Conservation (phyloP, 2,329 filamentous ascomycete species). For the Fusarium setosum region DNA sequence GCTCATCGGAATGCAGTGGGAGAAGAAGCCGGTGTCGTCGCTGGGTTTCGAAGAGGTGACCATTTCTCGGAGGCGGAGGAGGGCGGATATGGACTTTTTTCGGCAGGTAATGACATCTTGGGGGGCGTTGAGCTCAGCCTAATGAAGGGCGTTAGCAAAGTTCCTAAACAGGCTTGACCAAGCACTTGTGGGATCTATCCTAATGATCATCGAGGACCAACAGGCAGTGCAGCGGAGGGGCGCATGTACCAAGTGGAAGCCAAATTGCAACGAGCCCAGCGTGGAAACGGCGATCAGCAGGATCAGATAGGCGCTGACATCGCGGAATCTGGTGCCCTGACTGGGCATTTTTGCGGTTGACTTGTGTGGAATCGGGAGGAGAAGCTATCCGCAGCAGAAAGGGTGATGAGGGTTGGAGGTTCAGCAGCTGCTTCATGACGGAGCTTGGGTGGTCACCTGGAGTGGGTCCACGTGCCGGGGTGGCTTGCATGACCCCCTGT, state of each 20-base stretch:
- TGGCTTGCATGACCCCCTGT: slow-evolving; percentile 27
- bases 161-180: not conserved
- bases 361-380: not conserved
- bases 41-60: slow-evolving; percentile 41
- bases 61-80: slow-evolving; percentile 43
- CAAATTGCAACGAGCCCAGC: slow-evolving; percentile 91
- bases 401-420: slow-evolving; percentile 14
- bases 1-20: slow-evolving; percentile 90
- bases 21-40: slow-evolving; percentile 54
- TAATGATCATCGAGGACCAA: not conserved
- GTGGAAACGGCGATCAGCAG: slow-evolving; percentile 81
- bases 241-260: slow-evolving; percentile 84
- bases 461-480: slow-evolving; percentile 30
- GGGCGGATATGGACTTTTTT: slow-evolving; percentile 57
- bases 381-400: not conserved
- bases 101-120: slow-evolving; percentile 93
- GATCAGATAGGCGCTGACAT: slow-evolving; percentile 81
- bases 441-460: slow-evolving; percentile 15
- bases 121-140: slow-evolving; percentile 94
- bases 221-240: not conserved
- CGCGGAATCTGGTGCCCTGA: slow-evolving; percentile 47
- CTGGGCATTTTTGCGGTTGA: slow-evolving; percentile 44
- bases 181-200: not conserved
- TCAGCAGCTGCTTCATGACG: slow-evolving; percentile 2
- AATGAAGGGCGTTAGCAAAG: slow-evolving; percentile 11